A percentile compares a stretch with the other conserved stretches of the same genome.
Conservation (phyloP, 164 flowering plant species). For the Umbellularia californica region DNA sequence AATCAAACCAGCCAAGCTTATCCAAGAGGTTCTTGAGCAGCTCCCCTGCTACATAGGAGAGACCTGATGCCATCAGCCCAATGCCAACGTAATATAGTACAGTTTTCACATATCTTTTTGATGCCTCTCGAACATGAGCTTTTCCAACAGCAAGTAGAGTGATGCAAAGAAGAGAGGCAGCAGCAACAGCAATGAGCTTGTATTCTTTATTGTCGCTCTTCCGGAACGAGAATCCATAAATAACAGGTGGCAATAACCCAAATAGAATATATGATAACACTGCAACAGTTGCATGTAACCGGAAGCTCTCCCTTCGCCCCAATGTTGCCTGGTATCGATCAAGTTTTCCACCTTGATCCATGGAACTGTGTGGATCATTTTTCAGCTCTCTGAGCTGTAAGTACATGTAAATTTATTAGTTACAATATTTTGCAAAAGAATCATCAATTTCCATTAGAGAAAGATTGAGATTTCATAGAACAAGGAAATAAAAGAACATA, state of each 20-base stretch:
- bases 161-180: conserved; percentile 45
- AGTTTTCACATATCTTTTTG: conserved; percentile 30
- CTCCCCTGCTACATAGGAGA: conserved; percentile 31
- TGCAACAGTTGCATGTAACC: conserved; percentile 42
- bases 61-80: conserved; percentile 28
- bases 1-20: conserved; percentile 20
- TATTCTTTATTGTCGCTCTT: conserved; percentile 30
- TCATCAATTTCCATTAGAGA: neutral
- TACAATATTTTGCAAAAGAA: neutral
- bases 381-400: conserved; percentile 61
- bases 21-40: conserved; percentile 25
- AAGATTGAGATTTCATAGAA: neutral
- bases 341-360: conserved; percentile 13
- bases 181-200: conserved; percentile 40
- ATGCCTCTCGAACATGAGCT: conserved; percentile 22
- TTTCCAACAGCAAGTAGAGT: conserved; percentile 38
- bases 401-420: neutral
- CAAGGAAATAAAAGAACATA: too few relatives aligned
- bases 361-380: conserved; percentile 22
- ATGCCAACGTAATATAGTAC: conserved; percentile 18
- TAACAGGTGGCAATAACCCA: conserved; percentile 49
- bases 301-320: conserved; percentile 48
- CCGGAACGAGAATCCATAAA: conserved; percentile 46
- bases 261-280: conserved; percentile 52
- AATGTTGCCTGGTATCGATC: conserved; percentile 47